Evolutionary conservation across 345 rosid species (phyloP).

Genomic region (Lenwebbia sp.): DNA sequence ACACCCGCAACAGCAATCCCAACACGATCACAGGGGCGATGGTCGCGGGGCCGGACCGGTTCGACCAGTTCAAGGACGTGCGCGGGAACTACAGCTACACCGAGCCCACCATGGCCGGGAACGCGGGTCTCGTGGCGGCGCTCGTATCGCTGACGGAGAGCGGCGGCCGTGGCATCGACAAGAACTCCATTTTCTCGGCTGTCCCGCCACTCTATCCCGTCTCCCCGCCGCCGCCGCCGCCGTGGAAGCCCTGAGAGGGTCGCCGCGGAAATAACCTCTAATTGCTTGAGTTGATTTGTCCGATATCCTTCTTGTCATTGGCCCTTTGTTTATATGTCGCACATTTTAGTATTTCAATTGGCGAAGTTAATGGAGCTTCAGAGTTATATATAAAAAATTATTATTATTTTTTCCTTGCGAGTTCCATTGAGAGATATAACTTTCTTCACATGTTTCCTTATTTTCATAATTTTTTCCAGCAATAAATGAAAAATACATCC

Average conservation of each 20-base stretch:
- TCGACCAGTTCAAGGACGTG: constrained; percentile 55
- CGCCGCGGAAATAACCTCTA: neutral
- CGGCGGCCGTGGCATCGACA: constrained; percentile 40
- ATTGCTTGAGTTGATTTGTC: neutral
- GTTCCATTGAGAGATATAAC: neutral
- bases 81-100: constrained; percentile 44
- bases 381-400: neutral
- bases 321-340: neutral
- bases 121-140: constrained; percentile 77
- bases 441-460: neutral
- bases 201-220: constrained; percentile 74
- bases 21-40: constrained; percentile 76
- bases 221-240: constrained; percentile 67
- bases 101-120: constrained; percentile 77
- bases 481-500: too few relatives aligned
- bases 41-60: constrained; percentile 76
- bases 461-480: neutral
- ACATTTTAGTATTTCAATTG: neutral
- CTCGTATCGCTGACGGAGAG: constrained; percentile 56
- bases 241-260: constrained; percentile 58
- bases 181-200: constrained; percentile 51
- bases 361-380: neutral
- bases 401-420: neutral
- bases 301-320: neutral
- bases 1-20: constrained; percentile 46